A percentile compares a stretch with the other conserved stretches of the same genome.
Conservation (phyloP, 352 stramenopile species). For the Globisporangium cylindrosporum region DNA sequence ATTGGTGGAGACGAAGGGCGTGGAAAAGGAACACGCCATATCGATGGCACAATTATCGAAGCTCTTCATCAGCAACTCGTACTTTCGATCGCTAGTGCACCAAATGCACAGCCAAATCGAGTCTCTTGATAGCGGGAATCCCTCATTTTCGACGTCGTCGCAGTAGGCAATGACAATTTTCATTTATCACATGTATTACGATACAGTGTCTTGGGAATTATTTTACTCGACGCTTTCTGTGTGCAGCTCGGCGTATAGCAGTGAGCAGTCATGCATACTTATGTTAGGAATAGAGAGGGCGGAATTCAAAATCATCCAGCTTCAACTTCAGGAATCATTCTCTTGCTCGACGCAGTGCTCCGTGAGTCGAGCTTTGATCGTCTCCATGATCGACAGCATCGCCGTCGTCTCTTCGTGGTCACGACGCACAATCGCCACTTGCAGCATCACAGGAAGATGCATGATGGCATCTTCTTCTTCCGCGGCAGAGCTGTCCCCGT, state of each 20-base stretch:
- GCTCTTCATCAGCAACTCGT: conserved; percentile 28
- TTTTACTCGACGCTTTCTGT: neutral
- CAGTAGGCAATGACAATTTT: neutral
- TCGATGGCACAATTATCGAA: conserved; percentile 25
- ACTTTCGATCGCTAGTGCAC: conserved; percentile 36
- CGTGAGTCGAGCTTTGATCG: conserved; percentile 62
- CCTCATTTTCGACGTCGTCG: neutral
- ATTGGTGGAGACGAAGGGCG: conserved; percentile 28
- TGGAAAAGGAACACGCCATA: neutral
- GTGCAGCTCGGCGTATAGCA: neutral
- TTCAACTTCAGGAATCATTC: conserved; percentile 36
- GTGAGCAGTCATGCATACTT: neutral
- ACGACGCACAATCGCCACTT: conserved; percentile 67
- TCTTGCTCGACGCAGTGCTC: conserved; percentile 51
- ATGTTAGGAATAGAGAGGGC: neutral
- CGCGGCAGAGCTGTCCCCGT: conserved; percentile 62
- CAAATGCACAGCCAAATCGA: conserved; percentile 40
- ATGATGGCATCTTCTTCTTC: conserved; percentile 89
- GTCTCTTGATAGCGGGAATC: conserved; percentile 2
- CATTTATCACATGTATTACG: neutral
- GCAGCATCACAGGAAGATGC: conserved; percentile 87
- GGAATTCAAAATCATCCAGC: neutral
- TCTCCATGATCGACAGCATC: conserved; percentile 78
- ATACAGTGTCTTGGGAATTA: neutral
- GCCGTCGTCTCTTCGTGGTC: conserved; percentile 65